Base-by-base conservation (phyloP, 139 green algal genomes). In the Chlamydomonas eustigma region DNA sequence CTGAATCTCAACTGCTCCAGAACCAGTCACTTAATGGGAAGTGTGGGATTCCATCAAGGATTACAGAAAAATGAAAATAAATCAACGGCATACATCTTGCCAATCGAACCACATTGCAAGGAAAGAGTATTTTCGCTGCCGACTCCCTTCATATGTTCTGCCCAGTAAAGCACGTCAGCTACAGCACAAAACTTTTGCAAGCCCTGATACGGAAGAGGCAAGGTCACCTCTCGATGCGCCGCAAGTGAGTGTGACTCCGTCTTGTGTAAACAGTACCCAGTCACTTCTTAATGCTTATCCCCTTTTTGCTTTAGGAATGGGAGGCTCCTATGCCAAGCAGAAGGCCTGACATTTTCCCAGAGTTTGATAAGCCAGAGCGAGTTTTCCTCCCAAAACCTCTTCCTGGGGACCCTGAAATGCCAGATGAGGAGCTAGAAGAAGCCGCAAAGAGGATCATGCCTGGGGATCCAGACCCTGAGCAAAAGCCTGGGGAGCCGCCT, bases 291-390 rank as follows among this genome's bases (percentile, higher is more conserved):
- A n/a, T n/a, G n/a, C n/a, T n/a, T n/a, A n/a, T n/a, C n/a, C n/a
- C n/a, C 44, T 18, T 58, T 18, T 58, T 58, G 44, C 44, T 18
- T 18, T 28, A 97, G 92, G 93, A 98, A 75, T 98, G 93, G 93
- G 90, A 96, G 34, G 93, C 91, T 1, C 93, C 93, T 0, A 85
- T 94, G 85, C 93, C 93, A 28, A 94, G 88, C 81, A 83, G 86
- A 22, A 80, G 93, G 1, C 93, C 93, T 39, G 93, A 98, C 81
- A 94, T 95, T 64, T 93, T 95, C 58, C 93, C 93, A 5, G 93
- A 98, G 74, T 97, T 97, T 90, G 93, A 98, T 66, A 97, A 93
- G 84, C 82, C 94, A 66, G 88, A 97, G 67, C 82, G 83, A 3
- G 86, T 91, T 24, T 85, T 89, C 36, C 78, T 93, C 37, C 85